Conservation (phyloP, 163 green algal genomes). For the Botryococcus braunii region DNA sequence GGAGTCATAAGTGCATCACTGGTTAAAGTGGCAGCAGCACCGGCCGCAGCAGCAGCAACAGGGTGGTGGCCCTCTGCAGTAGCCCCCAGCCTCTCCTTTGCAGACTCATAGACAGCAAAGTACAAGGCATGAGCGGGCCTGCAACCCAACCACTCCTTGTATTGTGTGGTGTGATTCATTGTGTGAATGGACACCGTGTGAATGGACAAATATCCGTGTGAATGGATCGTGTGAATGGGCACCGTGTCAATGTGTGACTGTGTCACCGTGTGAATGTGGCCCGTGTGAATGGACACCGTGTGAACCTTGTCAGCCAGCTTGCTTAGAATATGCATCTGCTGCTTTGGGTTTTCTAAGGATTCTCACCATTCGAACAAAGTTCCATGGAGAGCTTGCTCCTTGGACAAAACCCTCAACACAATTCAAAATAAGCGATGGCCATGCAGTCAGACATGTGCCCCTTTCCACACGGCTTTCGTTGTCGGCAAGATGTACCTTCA, state of each 20-base stretch:
- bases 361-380: too few species aligned
- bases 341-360: too few species aligned
- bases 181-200: not conserved
- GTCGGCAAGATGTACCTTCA: too few species aligned
- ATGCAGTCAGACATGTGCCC: too few species aligned
- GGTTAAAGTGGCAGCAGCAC: constrained; percentile 73
- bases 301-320: not conserved
- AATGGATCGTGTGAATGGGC: not conserved
- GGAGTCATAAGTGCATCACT: constrained; percentile 90
- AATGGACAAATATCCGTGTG: not conserved
- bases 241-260: not conserved
- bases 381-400: too few species aligned
- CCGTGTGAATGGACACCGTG: not conserved
- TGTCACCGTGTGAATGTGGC: not conserved
- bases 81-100: constrained; percentile 60
- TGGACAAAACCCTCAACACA: too few species aligned
- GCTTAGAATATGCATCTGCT: too few species aligned
- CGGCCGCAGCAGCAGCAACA: constrained; percentile 43
- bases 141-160: constrained; percentile 4
- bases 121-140: constrained; percentile 90
- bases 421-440: too few species aligned
- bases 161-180: not conserved
- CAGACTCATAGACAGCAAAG: constrained; percentile 89
- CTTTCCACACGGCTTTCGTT: too few species aligned
- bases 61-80: constrained; percentile 50